phyloP scores from a whole-genome alignment of 164 flowering plant genomes.

The Aristolochia fimbriata region DNA sequence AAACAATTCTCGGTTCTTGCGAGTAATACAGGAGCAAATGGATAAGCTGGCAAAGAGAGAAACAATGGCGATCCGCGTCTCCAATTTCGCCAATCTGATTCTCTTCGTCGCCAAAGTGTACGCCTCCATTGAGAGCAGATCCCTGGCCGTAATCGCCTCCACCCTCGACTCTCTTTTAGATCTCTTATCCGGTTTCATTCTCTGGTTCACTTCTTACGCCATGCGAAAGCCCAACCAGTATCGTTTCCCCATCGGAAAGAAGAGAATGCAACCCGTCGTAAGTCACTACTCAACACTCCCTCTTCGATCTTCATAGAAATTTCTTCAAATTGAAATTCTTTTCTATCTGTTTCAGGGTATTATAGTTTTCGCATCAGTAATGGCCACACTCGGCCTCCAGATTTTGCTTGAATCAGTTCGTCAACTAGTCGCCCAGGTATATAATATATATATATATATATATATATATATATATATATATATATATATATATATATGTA shows the following conservation, averaged over 20 bases:
- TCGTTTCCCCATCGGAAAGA: conserved; percentile 73
- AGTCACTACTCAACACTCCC: conserved; percentile 8
- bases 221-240: conserved; percentile 69
- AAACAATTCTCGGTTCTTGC: no score
- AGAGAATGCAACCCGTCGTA: conserved; percentile 87
- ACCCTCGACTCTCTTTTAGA: conserved; percentile 77
- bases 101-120: conserved; percentile 67
- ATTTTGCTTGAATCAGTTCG: conserved; percentile 53
- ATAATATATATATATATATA: not conserved
- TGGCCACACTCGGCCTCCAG: conserved; percentile 77
- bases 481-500: not conserved
- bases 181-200: conserved; percentile 73
- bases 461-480: not conserved
- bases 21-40: conserved; percentile 67
- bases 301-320: no score
- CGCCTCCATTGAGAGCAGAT: conserved; percentile 70
- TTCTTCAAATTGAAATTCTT: no score
- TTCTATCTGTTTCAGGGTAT: conserved; percentile 41
- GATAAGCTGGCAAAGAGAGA: conserved; percentile 58
- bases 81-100: conserved; percentile 54
- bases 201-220: conserved; percentile 79
- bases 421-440: conserved; percentile 41
- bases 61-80: conserved; percentile 42
- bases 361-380: conserved; percentile 69
- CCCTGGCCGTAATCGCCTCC: conserved; percentile 83